These are phyloP conservation scores for Pelagomonas calceolata DNA, from an alignment of 108 stramenopile species.

Conservation along the genomic window DNA sequence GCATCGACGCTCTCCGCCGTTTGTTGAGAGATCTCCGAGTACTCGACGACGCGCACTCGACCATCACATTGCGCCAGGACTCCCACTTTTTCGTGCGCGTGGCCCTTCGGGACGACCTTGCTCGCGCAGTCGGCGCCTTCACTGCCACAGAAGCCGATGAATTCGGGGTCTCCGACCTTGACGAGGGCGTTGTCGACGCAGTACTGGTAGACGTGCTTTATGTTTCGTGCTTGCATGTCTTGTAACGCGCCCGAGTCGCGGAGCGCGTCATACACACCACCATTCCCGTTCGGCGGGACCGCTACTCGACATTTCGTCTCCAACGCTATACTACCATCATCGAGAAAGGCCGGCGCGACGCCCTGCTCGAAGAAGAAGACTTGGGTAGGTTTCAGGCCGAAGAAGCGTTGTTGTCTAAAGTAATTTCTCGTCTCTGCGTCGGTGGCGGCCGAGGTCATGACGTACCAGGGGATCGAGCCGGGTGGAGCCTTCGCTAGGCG, in stretches of 20 bases:
- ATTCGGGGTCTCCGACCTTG: constrained; percentile 78
- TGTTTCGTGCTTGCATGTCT: constrained; percentile 66
- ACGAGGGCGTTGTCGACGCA: constrained; percentile 89
- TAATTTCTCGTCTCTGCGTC: constrained; percentile 64
- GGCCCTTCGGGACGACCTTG: constrained; percentile 78
- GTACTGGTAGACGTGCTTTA: constrained; percentile 78
- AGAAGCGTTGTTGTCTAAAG: constrained; percentile 60
- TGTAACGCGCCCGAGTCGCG: constrained; percentile 56
- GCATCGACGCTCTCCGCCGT: constrained; percentile 53
- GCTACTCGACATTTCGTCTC: constrained; percentile 52
- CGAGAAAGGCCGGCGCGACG: constrained; percentile 70
- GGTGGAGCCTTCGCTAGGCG: constrained; percentile 21
- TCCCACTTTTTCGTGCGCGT: constrained; percentile 82
- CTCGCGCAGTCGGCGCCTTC: constrained; percentile 78
- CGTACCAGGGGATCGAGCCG: constrained; percentile 60
- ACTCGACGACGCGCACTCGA: constrained; percentile 78
- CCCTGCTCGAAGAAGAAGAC: constrained; percentile 86
- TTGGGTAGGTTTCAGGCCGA: constrained; percentile 59
- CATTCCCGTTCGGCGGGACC: constrained; percentile 92
- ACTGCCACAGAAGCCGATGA: constrained; percentile 80
- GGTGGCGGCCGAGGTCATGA: constrained; percentile 96
- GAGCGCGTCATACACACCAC: constrained; percentile 90
- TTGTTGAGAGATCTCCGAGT: constrained; percentile 66
- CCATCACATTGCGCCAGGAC: constrained; percentile 53
- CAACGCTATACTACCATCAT: constrained; percentile 80